Evolutionary conservation across 495 filamentous ascomycete genomes (phyloP).

Genomic region (Aspergillus kassunensis): DNA sequence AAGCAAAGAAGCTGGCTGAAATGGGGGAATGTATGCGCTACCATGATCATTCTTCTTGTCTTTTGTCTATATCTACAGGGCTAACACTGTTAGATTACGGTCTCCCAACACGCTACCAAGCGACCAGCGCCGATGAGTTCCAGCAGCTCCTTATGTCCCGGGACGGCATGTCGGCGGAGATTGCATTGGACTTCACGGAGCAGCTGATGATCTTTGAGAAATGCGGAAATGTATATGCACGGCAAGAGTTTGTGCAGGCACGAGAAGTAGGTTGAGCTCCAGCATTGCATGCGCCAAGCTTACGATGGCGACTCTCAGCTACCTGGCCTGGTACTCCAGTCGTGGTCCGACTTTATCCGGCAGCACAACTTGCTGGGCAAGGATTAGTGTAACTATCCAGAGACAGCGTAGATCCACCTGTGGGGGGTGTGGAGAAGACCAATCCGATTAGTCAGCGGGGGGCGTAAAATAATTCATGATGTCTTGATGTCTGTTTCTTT

Average conservation of each 20-base stretch:
- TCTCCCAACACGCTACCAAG: slow-evolving; percentile 7
- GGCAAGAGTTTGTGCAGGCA: slow-evolving; percentile 14
- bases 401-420: no score
- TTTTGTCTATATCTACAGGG: background rate
- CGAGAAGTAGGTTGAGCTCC: slow-evolving; percentile 9
- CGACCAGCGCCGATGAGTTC: slow-evolving; percentile 6
- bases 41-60: background rate
- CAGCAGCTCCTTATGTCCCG: slow-evolving; percentile 11
- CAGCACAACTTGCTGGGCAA: background rate
- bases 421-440: no score
- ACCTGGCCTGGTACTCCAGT: slow-evolving; percentile 1
- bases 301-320: background rate
- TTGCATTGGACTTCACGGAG: slow-evolving; percentile 17
- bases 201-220: slow-evolving; percentile 17
- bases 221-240: slow-evolving; percentile 14
- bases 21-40: background rate
- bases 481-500: no score
- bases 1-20: slow-evolving; percentile 13
- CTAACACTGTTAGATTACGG: slow-evolving; percentile 6
- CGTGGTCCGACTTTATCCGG: slow-evolving; percentile 4
- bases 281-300: background rate
- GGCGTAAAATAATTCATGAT: no score
- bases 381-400: background rate
- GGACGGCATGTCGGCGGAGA: slow-evolving; percentile 12
- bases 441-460: no score